These are phyloP conservation scores for Coemansia sp. DNA, from an alignment of 192 early-diverging fungal genomes.

Conservation along the genomic window DNA sequence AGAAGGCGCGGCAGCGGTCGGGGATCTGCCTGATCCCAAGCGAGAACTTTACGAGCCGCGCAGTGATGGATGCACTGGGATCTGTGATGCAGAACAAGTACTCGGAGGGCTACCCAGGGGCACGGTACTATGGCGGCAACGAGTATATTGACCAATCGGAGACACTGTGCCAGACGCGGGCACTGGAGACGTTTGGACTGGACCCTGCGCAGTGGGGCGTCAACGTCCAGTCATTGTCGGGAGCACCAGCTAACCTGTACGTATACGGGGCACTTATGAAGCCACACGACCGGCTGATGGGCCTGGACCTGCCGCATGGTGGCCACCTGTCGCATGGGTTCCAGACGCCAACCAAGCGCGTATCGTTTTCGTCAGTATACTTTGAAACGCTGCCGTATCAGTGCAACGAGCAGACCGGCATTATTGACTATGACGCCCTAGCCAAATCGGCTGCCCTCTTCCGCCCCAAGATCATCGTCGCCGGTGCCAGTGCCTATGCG, in stretches of 20 bases:
- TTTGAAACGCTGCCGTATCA: slow-evolving; percentile 97
- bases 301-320: slow-evolving; percentile 94
- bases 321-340: slow-evolving; percentile 99
- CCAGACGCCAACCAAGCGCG: slow-evolving; percentile 95
- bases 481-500: slow-evolving; percentile 92
- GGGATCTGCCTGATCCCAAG: slow-evolving; percentile 93
- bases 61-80: slow-evolving; percentile 94
- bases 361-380: slow-evolving; percentile 90
- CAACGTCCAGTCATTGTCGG: slow-evolving; percentile 95
- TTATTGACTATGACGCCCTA: slow-evolving; percentile 91
- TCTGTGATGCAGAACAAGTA: slow-evolving; percentile 99
- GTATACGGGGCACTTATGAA: slow-evolving; percentile 93
- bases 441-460: slow-evolving; percentile 75
- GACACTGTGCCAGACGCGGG: slow-evolving; percentile 88
- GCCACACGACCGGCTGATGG: slow-evolving; percentile 98
- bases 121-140: slow-evolving; percentile 99
- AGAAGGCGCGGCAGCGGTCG: slow-evolving; percentile 92
- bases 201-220: slow-evolving; percentile 89
- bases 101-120: slow-evolving; percentile 95
- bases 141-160: slow-evolving; percentile 97
- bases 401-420: slow-evolving; percentile 81
- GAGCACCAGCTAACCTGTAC: slow-evolving; percentile 96
- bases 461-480: slow-evolving; percentile 95
- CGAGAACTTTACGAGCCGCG: slow-evolving; percentile 97
- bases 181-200: slow-evolving; percentile 89